Base-by-base conservation (phyloP, 371 early-diverging fungal genomes). In the Mortierella sp. region DNA sequence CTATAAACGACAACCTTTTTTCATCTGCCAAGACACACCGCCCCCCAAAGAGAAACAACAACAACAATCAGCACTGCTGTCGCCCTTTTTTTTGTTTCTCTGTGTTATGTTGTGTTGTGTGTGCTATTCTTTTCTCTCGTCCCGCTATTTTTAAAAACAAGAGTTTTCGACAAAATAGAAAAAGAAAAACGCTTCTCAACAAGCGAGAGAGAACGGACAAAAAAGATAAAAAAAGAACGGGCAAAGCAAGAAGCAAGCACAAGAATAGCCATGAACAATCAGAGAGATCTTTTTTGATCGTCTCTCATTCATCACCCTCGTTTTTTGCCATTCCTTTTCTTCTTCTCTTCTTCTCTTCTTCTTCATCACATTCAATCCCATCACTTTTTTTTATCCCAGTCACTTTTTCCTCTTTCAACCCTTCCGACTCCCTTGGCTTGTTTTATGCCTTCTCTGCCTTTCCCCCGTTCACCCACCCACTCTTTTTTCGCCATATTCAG, bases 201-300 rank as follows among this genome's bases (percentile, higher is more conserved):
- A 31, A 57, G 55, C 11, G 42, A 76, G 81, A 77, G 76, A 83
- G 75, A 82, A 57, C 34, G 74, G 60, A 70, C 31, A 83, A 72
- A 82, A 72, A 44, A 19, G 80, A 73, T 79, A 82, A 50, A 78
- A 87, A 77, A 80, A 83, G 78, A 82, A 57, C 47, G 75, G 72
- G 68, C 65, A 83, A 75, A 82, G 75, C 75, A 82, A 54, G 31
- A 47, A 31, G 19, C 48, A 57, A 34, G 75, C 63, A 76, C 54
- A 78, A 65, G 70, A 74, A 75, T 68, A 76, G 72, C 54, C 75
- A 44, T 26, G 57, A 19, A 60, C 34, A 78, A 76, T 54, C 16
- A 58, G 45, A 55, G n/a, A 73, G 34, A 31, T 57, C 57, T 38
- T 38, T 38, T 38, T 28, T 14, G 16, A 28, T 65, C 38, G 8